Evolutionary conservation across 2,329 filamentous ascomycete genomes (phyloP).

Genomic region (Pseudogymnoascus sp.): DNA sequence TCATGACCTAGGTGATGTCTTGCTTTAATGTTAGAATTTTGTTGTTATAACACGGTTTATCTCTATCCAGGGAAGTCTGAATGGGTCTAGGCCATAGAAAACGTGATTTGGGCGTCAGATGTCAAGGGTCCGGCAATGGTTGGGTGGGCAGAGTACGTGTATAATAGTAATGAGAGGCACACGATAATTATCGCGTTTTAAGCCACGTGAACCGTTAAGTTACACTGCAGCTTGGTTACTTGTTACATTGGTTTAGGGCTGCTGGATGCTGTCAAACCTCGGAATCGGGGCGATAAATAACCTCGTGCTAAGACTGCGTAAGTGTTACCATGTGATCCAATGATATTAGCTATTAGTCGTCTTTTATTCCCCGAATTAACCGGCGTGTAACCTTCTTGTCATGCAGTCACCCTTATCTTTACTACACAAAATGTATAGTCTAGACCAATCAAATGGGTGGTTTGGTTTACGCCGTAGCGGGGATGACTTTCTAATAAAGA

Average conservation of each 20-base stretch:
- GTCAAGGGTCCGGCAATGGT: neutral
- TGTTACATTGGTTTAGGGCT: neutral
- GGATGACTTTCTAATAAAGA: neutral
- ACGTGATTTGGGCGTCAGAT: neutral
- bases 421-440: neutral
- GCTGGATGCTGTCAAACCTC: neutral
- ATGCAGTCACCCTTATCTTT: neutral
- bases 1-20: neutral
- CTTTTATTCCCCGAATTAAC: neutral
- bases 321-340: neutral
- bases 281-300: neutral
- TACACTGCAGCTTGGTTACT: neutral
- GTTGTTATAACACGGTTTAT: neutral
- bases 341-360: neutral
- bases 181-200: neutral
- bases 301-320: neutral
- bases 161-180: neutral
- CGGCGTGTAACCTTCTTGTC: neutral
- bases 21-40: neutral
- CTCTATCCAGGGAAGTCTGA: neutral
- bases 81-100: neutral
- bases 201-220: neutral
- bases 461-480: neutral
- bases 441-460: neutral
- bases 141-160: neutral